Evolutionary conservation across 805 yeast species (phyloP), one percentile per base, ranked within the genome.

Genomic region (Lipomyces mesembrius): DNA sequence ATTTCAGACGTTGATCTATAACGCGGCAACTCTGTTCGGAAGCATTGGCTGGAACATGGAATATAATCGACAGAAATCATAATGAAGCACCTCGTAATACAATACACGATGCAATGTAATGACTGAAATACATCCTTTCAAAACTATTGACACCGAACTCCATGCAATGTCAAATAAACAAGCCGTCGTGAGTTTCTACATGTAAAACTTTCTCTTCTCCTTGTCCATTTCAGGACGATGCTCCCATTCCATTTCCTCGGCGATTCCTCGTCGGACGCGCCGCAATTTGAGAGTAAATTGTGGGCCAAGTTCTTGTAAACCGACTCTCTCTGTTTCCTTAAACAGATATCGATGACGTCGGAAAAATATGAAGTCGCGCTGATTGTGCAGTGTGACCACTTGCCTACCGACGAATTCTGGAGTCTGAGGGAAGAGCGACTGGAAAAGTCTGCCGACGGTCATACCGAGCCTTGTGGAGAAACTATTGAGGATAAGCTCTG

Each of bases 351-450:
- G 85, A 76, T 95, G 99, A 80, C 98, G 87, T 80, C 99, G 85
- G 83, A 95, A 94, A 75, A 95, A 95, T 55, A 95, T 90, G 77
- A 84, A 95, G 78, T 95, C 99, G 82, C 99, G 85, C 78, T 95
- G 99, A 77, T 95, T 95, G 77, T 95, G 99, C 76, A 95, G 80
- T 0, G 99, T 95, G 35, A 95, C 89, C 57, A 92, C 99, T 77
- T 95, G 98, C 74, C 99, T 85, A 35, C 99, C 99, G 77, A 90
- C 90, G 73, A 95, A 86, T 75, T 95, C 98, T 0, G 99, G 99
- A 67, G 85, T 85, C 67, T 90, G 93, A 9, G 99, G 99, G 79
- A 94, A 92, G 54, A 95, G 81, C 0, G 97, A 87, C 77, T 93
- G 98, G 80, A 95, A 95, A 69, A 95, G 79, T 66, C 96, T 83